phyloP scores from a whole-genome alignment of 1,284 basidiomycete species.

The Tetrapyrgos nigripes region DNA sequence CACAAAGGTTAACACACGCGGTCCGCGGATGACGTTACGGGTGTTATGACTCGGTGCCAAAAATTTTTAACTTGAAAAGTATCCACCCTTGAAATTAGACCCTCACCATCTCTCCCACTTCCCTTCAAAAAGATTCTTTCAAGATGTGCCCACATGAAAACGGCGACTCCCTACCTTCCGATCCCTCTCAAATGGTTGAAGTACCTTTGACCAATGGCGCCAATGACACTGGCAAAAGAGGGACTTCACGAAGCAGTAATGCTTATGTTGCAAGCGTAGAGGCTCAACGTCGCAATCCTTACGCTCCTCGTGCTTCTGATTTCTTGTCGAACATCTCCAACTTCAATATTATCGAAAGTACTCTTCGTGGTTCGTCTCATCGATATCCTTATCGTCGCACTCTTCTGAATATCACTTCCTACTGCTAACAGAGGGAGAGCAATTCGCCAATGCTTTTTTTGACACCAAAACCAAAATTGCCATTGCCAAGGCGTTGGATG shows the following conservation, averaged over 20 bases:
- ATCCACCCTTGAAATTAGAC: not conserved
- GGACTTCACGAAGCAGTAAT: slow-evolving; percentile 40
- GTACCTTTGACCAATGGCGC: slow-evolving; percentile 61
- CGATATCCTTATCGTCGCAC: slow-evolving; percentile 5
- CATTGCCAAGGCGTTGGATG: slow-evolving; percentile 96
- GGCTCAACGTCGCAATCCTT: slow-evolving; percentile 72
- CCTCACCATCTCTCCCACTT: not conserved
- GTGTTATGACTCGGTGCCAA: not conserved
- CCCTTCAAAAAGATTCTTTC: slow-evolving; percentile 5
- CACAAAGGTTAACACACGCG: too few species aligned
- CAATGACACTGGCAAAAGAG: slow-evolving; percentile 47
- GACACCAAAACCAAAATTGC: slow-evolving; percentile 99
- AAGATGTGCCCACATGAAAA: slow-evolving; percentile 73
- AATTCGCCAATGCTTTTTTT: slow-evolving; percentile 99
- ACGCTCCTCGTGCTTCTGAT: slow-evolving; percentile 88
- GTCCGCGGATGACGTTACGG: not conserved
- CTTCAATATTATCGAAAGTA: slow-evolving; percentile 98
- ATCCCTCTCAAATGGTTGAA: slow-evolving; percentile 68
- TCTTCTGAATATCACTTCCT: not conserved
- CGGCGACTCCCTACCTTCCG: slow-evolving; percentile 52
- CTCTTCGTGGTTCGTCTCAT: slow-evolving; percentile 77
- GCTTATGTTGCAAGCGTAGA: slow-evolving; percentile 30
- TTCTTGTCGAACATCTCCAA: slow-evolving; percentile 92
- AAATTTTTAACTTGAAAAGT: not conserved
- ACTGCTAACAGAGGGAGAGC: slow-evolving; percentile 84